Base-by-base conservation (phyloP, 177 flowering plant species). In the Vitis hybrid region DNA sequence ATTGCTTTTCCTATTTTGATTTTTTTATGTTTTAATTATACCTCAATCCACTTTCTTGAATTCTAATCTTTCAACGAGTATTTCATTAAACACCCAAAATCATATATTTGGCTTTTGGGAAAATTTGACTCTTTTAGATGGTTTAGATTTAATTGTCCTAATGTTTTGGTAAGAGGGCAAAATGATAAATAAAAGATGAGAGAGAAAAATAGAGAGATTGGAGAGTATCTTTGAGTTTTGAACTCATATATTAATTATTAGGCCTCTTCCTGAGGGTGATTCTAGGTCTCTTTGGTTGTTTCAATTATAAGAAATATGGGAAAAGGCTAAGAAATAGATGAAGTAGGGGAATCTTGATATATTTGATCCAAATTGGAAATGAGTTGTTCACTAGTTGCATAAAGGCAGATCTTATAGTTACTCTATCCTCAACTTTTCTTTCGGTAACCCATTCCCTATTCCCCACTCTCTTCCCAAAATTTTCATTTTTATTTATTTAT, bases 401-500 rank as follows among this genome's bases (percentile, higher is more conserved):
- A 79, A 84, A 83, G 82, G 57, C 76, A 66, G 55, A 62, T 50
- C 79, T 71, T 77, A 79, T 90, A 78, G 86, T 82, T 83, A 65
- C 84, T 72, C 70, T 61, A 71, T 15, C 68, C 65, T 62, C 75
- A 64, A 27, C 21, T 57, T 68, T 75, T 72, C 77, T 86, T 81
- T 51, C 24, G 1, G 73, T 55, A 52, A 27, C 69, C 15, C 21
- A 11, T 70, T 40, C 54, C 5, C 7, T 5, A 19, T 46, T 32
- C 56, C 9, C 3, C 3, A 66, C 21, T 18, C 3, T 5, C 40
- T 32, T 5, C 40, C 40, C 40, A 3, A 32, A 4, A 4, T 5
- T 32, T 32, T 21, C 24, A 21, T 32, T 5, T 19, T 19, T 19
- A 19, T 32, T 32, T 32, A 1, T 32, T 5, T 32, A 32, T 32